These are phyloP conservation scores for Rheum nobile DNA, from an alignment of 148 eudicot species.

Conservation along the genomic window DNA sequence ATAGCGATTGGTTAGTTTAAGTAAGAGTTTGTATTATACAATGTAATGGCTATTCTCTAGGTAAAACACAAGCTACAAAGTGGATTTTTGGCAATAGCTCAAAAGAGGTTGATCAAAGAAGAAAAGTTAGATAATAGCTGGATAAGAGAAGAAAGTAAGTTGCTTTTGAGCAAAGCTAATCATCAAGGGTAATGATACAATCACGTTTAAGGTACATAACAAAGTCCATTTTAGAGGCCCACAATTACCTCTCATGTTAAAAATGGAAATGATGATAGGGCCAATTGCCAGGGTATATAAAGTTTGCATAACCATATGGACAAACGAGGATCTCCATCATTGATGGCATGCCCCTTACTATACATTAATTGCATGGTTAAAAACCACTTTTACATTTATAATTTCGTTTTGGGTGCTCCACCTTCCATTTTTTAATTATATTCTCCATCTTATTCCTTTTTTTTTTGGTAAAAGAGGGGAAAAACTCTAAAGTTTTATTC, in stretches of 20 bases:
- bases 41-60: not conserved
- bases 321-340: not conserved
- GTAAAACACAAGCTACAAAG: not conserved
- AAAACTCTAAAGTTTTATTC: too few species aligned
- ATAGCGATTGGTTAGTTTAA: not conserved
- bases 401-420: not conserved
- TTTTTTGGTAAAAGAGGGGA: not conserved
- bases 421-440: not conserved
- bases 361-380: not conserved
- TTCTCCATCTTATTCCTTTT: not conserved
- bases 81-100: not conserved
- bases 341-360: not conserved
- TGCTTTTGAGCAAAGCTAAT: not conserved
- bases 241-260: not conserved
- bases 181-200: not conserved
- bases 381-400: not conserved
- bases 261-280: not conserved
- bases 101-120: not conserved
- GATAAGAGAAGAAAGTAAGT: not conserved
- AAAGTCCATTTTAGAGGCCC: not conserved
- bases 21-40: not conserved
- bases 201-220: not conserved
- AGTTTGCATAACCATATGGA: not conserved
- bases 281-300: not conserved
- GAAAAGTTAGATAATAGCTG: not conserved